Percentiles rank a stretch among this genome's conserved stretches.
phyloP scores from a whole-genome alignment of 129 eudicot genomes.

The Flaveria trinervia region DNA sequence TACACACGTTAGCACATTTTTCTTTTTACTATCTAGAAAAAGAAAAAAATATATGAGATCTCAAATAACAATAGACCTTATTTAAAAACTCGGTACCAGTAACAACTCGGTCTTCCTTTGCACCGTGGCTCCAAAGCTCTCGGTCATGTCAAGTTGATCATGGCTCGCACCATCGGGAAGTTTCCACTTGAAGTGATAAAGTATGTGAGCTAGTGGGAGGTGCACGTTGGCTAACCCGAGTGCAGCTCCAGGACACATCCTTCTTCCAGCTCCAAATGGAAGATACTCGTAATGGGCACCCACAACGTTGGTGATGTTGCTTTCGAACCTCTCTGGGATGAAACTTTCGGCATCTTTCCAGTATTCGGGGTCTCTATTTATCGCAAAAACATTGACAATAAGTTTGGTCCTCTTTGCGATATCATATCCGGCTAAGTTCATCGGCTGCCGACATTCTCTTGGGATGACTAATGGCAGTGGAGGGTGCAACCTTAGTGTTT shows the following conservation, averaged over 20 bases:
- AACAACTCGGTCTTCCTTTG: slow-evolving; percentile 29
- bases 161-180: slow-evolving; percentile 33
- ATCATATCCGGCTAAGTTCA: slow-evolving; percentile 32
- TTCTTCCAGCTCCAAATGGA: slow-evolving; percentile 49
- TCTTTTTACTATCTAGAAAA: no score
- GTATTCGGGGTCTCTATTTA: slow-evolving; percentile 36
- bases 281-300: slow-evolving; percentile 35
- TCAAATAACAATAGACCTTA: background rate
- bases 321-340: slow-evolving; percentile 45
- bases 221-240: slow-evolving; percentile 39
- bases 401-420: slow-evolving; percentile 37
- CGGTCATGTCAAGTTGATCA: slow-evolving; percentile 42
- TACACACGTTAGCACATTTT: no score
- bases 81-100: slow-evolving; percentile 29
- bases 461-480: slow-evolving; percentile 40
- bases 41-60: no score
- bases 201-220: slow-evolving; percentile 36
- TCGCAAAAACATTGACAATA: slow-evolving; percentile 34
- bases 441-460: slow-evolving; percentile 32
- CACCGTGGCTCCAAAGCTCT: slow-evolving; percentile 43
- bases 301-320: background rate
- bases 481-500: slow-evolving; percentile 36
- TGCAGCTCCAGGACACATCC: slow-evolving; percentile 39
- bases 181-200: slow-evolving; percentile 45
- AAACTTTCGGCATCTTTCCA: slow-evolving; percentile 43